Base-by-base conservation (phyloP, 2,329 filamentous ascomycete species). In the Colletotrichum somersetense region DNA sequence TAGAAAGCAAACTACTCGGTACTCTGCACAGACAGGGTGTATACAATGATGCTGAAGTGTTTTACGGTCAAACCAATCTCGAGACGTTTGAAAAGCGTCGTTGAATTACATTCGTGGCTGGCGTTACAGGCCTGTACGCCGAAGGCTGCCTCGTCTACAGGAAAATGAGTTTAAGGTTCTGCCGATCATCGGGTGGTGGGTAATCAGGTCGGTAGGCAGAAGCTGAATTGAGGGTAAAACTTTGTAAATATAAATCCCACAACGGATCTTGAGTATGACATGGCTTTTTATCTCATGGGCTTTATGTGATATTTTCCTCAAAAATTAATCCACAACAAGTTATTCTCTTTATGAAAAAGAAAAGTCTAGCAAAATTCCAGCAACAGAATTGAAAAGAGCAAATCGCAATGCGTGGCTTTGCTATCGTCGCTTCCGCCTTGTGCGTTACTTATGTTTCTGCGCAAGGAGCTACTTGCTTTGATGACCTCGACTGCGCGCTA, bases 61-160 rank as follows among this genome's bases (percentile, higher is more conserved):
- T 16, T 53, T 59, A 35, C 69, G 69, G 69, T 68, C 58, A 72
- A 68, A 72, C 69, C 40, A 68, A 63, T 72, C 52, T 68, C 55
- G 69, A 72, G 53, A 72, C 65, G 69, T 68, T 68, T 72, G 44
- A 33, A 55, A 68, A 58, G 38, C 33, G 53, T 38, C 23, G 30
- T 33, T 14, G 26, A 30, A 7, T 44, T 59, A 63, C 50, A n/a
- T 63, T 68, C 53, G 38, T 30, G 65, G 57, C 30, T 44, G 30
- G 2, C 6, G 35, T 23, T 52, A 46, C 26, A 26, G 58, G 44
- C 59, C 44, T 42, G 16, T n/a, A 48, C 48, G 14, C 38, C 58
- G 44, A 53, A 23, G 12, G 26, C 26, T 68, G 53, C 69, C 46
- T 72, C 65, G 58, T 35, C 58, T 26, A 42, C 30, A 20, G 26